Percentiles rank a stretch among this genome's conserved stretches.
phyloP scores from a whole-genome alignment of 495 filamentous ascomycete species.

The Usnea hakonensis region DNA sequence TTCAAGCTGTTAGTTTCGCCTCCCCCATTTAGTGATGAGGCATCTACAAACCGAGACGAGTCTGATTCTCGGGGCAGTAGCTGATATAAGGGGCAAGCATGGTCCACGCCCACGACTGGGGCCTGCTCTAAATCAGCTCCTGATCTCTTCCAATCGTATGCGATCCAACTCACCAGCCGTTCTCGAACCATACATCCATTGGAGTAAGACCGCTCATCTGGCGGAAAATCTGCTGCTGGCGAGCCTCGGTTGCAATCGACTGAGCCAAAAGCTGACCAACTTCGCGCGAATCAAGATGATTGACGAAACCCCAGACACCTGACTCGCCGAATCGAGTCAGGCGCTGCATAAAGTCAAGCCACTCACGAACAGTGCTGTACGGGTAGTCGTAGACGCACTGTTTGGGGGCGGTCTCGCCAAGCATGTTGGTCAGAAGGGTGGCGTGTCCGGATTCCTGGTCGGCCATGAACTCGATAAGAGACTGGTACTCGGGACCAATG shows the following conservation, averaged over 20 bases:
- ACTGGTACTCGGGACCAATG: slow-evolving; percentile 58
- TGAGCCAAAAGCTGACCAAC: slow-evolving; percentile 65
- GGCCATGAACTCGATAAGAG: slow-evolving; percentile 75
- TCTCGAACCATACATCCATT: slow-evolving; percentile 80
- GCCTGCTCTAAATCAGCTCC: slow-evolving; percentile 24
- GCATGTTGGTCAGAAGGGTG: slow-evolving; percentile 71
- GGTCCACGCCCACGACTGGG: slow-evolving; percentile 84
- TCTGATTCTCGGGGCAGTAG: slow-evolving; percentile 65
- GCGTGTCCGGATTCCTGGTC: slow-evolving; percentile 78
- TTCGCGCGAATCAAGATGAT: slow-evolving; percentile 71
- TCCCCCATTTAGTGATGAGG: neutral
- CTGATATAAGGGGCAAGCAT: slow-evolving; percentile 78
- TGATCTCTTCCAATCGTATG: no score
- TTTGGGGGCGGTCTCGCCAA: slow-evolving; percentile 63
- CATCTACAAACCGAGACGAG: slow-evolving; percentile 41
- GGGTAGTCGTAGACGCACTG: slow-evolving; percentile 82
- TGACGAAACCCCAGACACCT: slow-evolving; percentile 77
- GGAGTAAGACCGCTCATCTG: slow-evolving; percentile 79
- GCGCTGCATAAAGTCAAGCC: slow-evolving; percentile 80
- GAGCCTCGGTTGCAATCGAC: slow-evolving; percentile 74
- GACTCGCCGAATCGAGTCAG: slow-evolving; percentile 75
- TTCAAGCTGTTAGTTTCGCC: neutral
- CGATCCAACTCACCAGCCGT: slow-evolving; percentile 41
- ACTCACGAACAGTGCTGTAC: slow-evolving; percentile 67
- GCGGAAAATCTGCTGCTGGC: slow-evolving; percentile 84